phyloP scores from a whole-genome alignment of 2,329 filamentous ascomycete species.

The Didymellaceae sp. region DNA sequence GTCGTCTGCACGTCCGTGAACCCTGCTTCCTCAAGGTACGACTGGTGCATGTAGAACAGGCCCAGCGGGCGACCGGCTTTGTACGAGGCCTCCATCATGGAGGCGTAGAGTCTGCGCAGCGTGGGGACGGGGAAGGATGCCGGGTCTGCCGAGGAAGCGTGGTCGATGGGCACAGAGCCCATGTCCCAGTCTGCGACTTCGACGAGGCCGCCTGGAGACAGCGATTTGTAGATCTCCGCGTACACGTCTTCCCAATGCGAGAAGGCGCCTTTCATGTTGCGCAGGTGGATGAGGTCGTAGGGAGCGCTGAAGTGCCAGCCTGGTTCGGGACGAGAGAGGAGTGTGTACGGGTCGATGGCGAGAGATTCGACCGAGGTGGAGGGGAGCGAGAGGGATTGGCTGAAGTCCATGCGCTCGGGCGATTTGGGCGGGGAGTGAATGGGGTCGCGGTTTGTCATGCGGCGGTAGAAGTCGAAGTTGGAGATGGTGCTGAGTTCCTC shows the following conservation, averaged over 20 bases:
- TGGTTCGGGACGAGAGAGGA: slow-evolving; percentile 30
- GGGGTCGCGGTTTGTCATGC: slow-evolving; percentile 30
- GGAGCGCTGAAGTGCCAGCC: slow-evolving; percentile 57
- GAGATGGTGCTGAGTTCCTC: slow-evolving; percentile 34
- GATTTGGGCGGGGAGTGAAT: slow-evolving; percentile 22
- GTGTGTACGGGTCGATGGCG: slow-evolving; percentile 30
- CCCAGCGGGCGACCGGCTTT: slow-evolving; percentile 51
- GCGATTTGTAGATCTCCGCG: slow-evolving; percentile 53
- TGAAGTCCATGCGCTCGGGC: slow-evolving; percentile 3
- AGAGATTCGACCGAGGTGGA: slow-evolving; percentile 30
- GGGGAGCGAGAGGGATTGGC: slow-evolving; percentile 13
- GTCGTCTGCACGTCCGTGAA: slow-evolving; percentile 53
- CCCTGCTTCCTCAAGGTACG: slow-evolving; percentile 51
- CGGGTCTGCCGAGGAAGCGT: slow-evolving; percentile 2
- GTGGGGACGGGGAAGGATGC: slow-evolving; percentile 31
- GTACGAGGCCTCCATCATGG: slow-evolving; percentile 48
- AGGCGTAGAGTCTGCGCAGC: slow-evolving; percentile 35
- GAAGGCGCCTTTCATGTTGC: slow-evolving; percentile 57
- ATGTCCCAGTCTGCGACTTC: slow-evolving; percentile 54
- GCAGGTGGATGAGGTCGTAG: slow-evolving; percentile 59
- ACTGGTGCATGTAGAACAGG: slow-evolving; percentile 51
- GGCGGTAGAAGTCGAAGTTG: slow-evolving; percentile 33
- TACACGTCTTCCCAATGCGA: slow-evolving; percentile 56
- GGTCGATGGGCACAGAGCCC: slow-evolving; percentile 26
- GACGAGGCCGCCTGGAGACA: slow-evolving; percentile 55